These are phyloP conservation scores for Boletellus deceptivus DNA, from an alignment of 1,284 basidiomycete genomes.

Conservation along the genomic window DNA sequence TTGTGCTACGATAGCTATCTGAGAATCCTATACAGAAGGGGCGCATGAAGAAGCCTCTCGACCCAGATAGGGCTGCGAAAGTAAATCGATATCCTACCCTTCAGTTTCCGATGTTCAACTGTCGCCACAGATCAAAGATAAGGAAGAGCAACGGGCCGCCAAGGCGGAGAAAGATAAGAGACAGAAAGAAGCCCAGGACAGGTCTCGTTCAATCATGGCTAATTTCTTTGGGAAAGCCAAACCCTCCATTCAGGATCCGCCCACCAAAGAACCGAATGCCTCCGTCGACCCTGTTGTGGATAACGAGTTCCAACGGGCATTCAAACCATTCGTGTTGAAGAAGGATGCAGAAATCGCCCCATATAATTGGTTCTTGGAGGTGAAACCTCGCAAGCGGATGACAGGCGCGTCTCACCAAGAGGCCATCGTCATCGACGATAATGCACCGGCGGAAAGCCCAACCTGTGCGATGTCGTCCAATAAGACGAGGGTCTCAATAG, in stretches of 20 bases:
- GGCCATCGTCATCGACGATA: constrained; percentile 54
- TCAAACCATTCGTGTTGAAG: constrained; percentile 76
- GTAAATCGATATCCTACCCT: constrained; percentile 34
- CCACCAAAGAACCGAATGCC: constrained; percentile 34
- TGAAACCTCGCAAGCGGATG: constrained; percentile 24
- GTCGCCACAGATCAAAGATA: constrained; percentile 57
- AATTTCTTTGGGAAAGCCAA: constrained; percentile 71
- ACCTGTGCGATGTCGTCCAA: constrained; percentile 17
- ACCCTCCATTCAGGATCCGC: constrained; percentile 28
- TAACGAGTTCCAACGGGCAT: constrained; percentile 70
- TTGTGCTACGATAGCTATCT: constrained; percentile 13
- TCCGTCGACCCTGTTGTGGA: constrained; percentile 43
- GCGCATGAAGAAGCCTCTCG: constrained; percentile 49
- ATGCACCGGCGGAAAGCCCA: constrained; percentile 27
- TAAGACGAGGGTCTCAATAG: background rate
- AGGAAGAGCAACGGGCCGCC: constrained; percentile 60
- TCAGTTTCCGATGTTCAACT: constrained; percentile 4
- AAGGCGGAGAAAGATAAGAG: constrained; percentile 60
- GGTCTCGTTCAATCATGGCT: constrained; percentile 70
- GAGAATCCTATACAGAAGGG: constrained; percentile 24
- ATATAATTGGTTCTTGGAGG: constrained; percentile 60
- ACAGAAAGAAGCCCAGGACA: constrained; percentile 63
- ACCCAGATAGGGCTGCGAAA: constrained; percentile 62
- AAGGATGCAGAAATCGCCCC: constrained; percentile 71
- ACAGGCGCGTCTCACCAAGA: constrained; percentile 36